Evolutionary conservation across 192 early-diverging fungal species (phyloP), one percentile per base, ranked within the genome.

Genomic region (Geranomyces variabilis): DNA sequence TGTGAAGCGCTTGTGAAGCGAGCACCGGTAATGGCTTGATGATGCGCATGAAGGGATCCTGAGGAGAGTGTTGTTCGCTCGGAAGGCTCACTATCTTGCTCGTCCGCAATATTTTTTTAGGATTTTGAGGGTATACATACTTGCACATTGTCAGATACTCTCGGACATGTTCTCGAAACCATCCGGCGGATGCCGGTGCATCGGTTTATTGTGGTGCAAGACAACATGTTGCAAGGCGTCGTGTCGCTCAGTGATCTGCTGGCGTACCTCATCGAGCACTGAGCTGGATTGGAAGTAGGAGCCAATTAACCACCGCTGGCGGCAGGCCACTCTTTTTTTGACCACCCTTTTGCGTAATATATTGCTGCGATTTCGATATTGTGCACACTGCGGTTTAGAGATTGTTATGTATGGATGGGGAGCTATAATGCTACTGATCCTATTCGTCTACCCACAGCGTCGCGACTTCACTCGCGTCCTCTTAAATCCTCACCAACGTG

Each of bases 51-150:
- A n/a, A n/a, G n/a, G n/a, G n/a, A n/a, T n/a, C n/a, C n/a, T n/a
- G n/a, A n/a, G 46, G 13, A 12, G 13, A 48, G 12, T 48, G 46
- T 14, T n/a, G 46, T 48, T 48, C 12, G n/a, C 46, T n/a, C 46
- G n/a, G n/a, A n/a, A n/a, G n/a, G n/a, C n/a, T n/a, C n/a, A n/a
- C 26, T 26, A 7, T 65, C 44, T 31, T 5, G 17, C 55, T 10
- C 58, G 2, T 17, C 30, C 22, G 34, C 57, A 62, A 34, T 19
- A 12, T 69, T 31, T 71, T 75, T 51, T 21, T 46, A 91, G 87
- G 93, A 97, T 73, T 97, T 94, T 68, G 87, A 92, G 17, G 96
- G 95, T 2, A 94, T 98, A 17, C 95, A 97, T 73, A 92, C 93
- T 5, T 98, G 96, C 78, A 90, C 88, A 4, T 67, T 91, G 67